phyloP scores from a whole-genome alignment of 371 early-diverging fungal species.

The Mucor indicus region DNA sequence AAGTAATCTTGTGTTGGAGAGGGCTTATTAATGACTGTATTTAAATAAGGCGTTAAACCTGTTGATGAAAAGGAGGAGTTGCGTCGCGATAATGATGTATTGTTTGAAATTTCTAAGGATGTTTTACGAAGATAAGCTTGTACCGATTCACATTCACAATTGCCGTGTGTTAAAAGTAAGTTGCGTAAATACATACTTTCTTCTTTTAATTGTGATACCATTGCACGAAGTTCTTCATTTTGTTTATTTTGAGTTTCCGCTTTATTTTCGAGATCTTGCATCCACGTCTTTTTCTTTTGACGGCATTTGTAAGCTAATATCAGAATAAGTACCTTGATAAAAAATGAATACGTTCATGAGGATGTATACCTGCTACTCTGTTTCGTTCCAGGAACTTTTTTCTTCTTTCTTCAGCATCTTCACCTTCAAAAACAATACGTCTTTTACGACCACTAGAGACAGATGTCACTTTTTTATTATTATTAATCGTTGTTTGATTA shows the following conservation, averaged over 20 bases:
- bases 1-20: constrained; percentile 10
- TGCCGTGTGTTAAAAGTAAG: constrained; percentile 62
- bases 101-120: neutral
- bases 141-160: constrained; percentile 46
- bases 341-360: neutral
- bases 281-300: constrained; percentile 76
- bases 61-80: too few species aligned
- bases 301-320: constrained; percentile 68
- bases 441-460: constrained; percentile 30
- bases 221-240: constrained; percentile 62
- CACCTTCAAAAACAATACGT: constrained; percentile 34
- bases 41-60: constrained; percentile 25
- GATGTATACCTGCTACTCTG: neutral
- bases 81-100: neutral
- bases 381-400: neutral
- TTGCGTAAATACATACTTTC: constrained; percentile 64
- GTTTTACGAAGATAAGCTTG: neutral
- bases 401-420: constrained; percentile 28
- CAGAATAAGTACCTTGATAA: neutral
- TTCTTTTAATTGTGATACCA: constrained; percentile 61
- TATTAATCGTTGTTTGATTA: too few species aligned
- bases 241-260: constrained; percentile 49
- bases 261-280: constrained; percentile 63
- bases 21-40: constrained; percentile 21
- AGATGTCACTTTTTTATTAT: too few species aligned